Conservation (phyloP, 2,329 filamentous ascomycete genomes). For the Aspergillus arachidicola region DNA sequence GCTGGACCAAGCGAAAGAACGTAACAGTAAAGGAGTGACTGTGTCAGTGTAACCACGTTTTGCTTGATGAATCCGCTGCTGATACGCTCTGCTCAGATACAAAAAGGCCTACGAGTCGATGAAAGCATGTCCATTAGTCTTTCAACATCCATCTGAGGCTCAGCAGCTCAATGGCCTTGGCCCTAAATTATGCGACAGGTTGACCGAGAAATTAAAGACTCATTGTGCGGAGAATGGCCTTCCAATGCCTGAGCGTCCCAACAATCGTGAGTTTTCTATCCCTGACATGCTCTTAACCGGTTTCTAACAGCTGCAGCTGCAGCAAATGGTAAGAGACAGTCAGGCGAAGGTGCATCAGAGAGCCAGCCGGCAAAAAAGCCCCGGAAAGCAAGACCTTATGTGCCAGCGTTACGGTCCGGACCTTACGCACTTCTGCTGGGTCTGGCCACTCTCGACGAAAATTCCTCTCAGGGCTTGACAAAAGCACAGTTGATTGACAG, state of each 20-base stretch:
- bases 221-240: constrained; percentile 69
- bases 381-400: constrained; percentile 64
- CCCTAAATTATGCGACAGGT: constrained; percentile 68
- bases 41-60: constrained; percentile 38
- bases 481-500: constrained; percentile 69
- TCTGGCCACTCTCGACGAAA: constrained; percentile 62
- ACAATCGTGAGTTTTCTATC: constrained; percentile 33
- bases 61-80: neutral
- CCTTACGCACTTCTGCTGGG: constrained; percentile 72
- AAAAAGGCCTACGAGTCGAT: constrained; percentile 76
- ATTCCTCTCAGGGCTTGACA: constrained; percentile 60
- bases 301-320: constrained; percentile 16
- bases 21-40: constrained; percentile 68
- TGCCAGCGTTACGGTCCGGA: constrained; percentile 72
- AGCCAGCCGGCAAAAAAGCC: constrained; percentile 57
- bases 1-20: constrained; percentile 69
- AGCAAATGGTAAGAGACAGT: constrained; percentile 33
- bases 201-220: constrained; percentile 59
- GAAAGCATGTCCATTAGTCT: constrained; percentile 70
- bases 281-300: neutral
- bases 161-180: constrained; percentile 75
- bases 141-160: constrained; percentile 73
- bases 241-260: constrained; percentile 65
- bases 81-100: constrained; percentile 54
- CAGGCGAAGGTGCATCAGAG: constrained; percentile 32